Evolutionary conservation across 495 filamentous ascomycete genomes (phyloP).

Genomic region (Penicillium goetzii): DNA sequence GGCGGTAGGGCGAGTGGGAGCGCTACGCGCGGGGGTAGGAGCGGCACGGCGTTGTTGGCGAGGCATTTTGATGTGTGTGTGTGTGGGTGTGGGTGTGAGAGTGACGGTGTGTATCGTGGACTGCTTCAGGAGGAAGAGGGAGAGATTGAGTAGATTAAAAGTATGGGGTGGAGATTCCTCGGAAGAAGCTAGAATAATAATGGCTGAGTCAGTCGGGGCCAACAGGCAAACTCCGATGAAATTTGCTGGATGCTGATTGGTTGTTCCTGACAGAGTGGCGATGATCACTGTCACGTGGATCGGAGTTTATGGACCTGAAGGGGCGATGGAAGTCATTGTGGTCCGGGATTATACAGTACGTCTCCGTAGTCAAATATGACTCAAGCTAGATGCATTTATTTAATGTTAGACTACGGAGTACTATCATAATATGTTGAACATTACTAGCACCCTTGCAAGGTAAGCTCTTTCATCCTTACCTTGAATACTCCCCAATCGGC

Average conservation of each 20-base stretch:
- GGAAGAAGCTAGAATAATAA: conserved; percentile 34
- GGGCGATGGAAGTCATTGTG: not conserved
- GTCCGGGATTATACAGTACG: too few relatives aligned
- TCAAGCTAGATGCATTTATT: too few relatives aligned
- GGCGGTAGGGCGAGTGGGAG: conserved; percentile 68
- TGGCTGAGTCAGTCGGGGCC: conserved; percentile 24
- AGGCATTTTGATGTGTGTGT: conserved; percentile 62
- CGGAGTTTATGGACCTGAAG: not conserved
- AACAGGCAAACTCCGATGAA: conserved; percentile 9
- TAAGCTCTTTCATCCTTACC: too few relatives aligned
- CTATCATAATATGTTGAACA: too few relatives aligned
- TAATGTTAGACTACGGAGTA: too few relatives aligned
- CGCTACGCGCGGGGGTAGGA: conserved; percentile 58
- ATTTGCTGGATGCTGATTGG: not conserved
- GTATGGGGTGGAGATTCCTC: conserved; percentile 26
- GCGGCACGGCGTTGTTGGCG: conserved; percentile 72
- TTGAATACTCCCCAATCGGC: too few relatives aligned
- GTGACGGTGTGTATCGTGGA: not conserved
- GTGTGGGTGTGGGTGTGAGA: conserved; percentile 16
- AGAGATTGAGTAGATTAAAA: conserved; percentile 18
- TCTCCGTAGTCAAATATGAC: too few relatives aligned
- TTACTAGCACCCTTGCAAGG: too few relatives aligned
- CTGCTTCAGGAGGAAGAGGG: conserved; percentile 4
- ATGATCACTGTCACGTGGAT: not conserved
- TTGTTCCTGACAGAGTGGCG: not conserved